phyloP scores from a whole-genome alignment of 2,329 filamentous ascomycete genomes.

The Calonectria naviculata region DNA sequence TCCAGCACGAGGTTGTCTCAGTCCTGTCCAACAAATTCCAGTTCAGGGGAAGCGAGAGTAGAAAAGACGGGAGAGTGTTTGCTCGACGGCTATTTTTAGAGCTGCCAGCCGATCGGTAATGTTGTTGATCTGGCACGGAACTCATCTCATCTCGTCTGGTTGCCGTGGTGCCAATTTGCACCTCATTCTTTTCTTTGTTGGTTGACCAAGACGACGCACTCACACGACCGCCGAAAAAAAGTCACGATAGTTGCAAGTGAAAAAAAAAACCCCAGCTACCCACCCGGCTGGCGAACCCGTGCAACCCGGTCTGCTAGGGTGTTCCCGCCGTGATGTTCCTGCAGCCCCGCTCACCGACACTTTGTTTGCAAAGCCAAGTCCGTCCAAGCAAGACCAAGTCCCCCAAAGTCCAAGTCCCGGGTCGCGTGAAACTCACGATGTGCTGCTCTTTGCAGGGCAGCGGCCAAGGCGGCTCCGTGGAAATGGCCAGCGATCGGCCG shows the following conservation, averaged over 20 bases:
- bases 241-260: constrained; percentile 3
- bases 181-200: background rate
- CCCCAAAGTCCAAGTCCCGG: background rate
- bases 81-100: background rate
- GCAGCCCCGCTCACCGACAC: constrained; percentile 42
- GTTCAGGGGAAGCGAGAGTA: constrained; percentile 15
- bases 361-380: constrained; percentile 15
- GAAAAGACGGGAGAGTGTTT: background rate
- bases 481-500: constrained; percentile 14
- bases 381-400: background rate
- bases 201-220: too few species aligned
- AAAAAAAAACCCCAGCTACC: background rate
- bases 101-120: background rate
- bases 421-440: constrained; percentile 12
- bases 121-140: background rate
- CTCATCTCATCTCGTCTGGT: background rate
- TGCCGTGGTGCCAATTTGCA: background rate
- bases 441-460: constrained; percentile 5
- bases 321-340: constrained; percentile 40
- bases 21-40: constrained; percentile 32
- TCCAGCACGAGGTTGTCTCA: constrained; percentile 24
- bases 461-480: constrained; percentile 15
- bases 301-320: constrained; percentile 32
- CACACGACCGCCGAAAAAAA: background rate
- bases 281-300: constrained; percentile 34